Base-by-base conservation (phyloP, 257 asterid species). In the Scutellaria minor region DNA sequence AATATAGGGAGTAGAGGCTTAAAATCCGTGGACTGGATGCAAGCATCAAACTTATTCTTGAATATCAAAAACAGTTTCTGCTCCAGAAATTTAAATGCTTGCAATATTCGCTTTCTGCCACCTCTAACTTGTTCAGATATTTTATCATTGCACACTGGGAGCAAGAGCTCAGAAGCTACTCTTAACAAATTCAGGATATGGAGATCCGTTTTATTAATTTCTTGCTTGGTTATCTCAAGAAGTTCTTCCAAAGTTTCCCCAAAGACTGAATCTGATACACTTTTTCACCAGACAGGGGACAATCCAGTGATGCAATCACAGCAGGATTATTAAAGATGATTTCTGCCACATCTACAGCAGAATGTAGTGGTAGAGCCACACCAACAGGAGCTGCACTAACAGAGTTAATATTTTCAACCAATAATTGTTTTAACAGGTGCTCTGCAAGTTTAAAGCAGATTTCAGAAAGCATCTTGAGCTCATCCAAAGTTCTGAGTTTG, bases 301-400 rank as follows among this genome's bases (percentile, higher is more conserved):
- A 79, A 51, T 86, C 81, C 72, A 91, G 70, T 56, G 86, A 68
- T 68, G 85, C 68, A 55, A 77, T 65, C 59, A 93, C 83, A 59
- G 84, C 85, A 78, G 97, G 97, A 77, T 88, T 93, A 75, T 59
- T 72, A 64, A 88, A 82, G 73, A 89, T 80, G 64, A 83, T 77
- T 77, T 83, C 90, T 47, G 89, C 89, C 75, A 86, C 88, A 79
- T 90, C 89, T 39, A 68, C 71, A 71, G 82, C 82, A 85, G 63
- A 76, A 56, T 72, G 66, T 63, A 79, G 47, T 44, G 81, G 66
- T 45, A 55, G 71, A 50, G 73, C 86, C 80, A 67, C 55, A 75
- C 51, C 54, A 66, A 52, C 72, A 46, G 70, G 66, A 79, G 78
- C 72, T 9, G 69, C 65, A 72, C 74, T 31, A 75, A 42, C 74